Evolutionary conservation across 108 stramenopile genomes (phyloP), one percentile per base, ranked within the genome.

Genomic region (Nitzschia sp.): DNA sequence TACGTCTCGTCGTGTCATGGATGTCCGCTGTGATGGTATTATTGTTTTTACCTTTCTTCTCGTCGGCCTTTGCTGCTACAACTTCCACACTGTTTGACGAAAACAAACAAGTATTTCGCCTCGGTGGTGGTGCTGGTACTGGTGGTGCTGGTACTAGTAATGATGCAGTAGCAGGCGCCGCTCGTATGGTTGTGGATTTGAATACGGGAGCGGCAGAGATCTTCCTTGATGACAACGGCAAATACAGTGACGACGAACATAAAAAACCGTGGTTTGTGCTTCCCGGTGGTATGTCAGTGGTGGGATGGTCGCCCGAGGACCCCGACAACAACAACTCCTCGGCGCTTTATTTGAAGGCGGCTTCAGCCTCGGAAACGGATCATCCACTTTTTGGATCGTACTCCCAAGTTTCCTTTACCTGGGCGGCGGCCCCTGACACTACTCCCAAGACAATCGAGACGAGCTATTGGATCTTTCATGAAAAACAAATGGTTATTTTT

Each of bases 401-500:
- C 28, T 28, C 55, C 26, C 23, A 57, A 5, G 55, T 57, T 4
- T 17, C 55, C 13, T 57, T 57, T 57, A 15, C 31, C 5, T 57
- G 55, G 55, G 21, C 55, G 15, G 15, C 22, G 23, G 55, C 31
- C 28, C 55, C 9, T 28, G 26, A 8, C 5, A 4, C 5, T 3
- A 30, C 31, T 5, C 6, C 5, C 13, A 53, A 21, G 52, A 23
- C 17, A 25, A 32, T 57, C 28, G 19, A 61, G 6, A 61, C 59
- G 19, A 61, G 35, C 15, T 61, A 41, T 41, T 21, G 9, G 13
- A 41, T 61, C 17, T 61, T 61, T 61, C 19, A 61, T 19, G 22
- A 61, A 41, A 19, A 32, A 21, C n/a, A 61, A 36, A 35, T 61
- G 35, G 28, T 61, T 4, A 35, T 61, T 32, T 61, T 61, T 41